Evolutionary conservation across 164 flowering plant species (phyloP).

Genomic region (Euptelea pleiosperma): DNA sequence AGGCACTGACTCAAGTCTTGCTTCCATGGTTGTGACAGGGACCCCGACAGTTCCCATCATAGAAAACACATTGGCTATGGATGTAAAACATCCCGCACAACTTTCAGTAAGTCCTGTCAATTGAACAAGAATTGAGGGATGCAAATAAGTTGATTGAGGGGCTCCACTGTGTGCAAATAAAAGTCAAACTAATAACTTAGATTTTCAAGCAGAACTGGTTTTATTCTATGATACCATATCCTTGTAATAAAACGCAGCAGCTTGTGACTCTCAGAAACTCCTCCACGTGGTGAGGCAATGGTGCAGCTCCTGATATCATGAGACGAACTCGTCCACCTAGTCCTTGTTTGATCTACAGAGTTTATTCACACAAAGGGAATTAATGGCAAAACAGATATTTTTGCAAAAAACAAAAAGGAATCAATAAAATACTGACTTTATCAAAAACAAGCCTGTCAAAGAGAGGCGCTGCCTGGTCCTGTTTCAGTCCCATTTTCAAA

Average conservation of each 20-base stretch:
- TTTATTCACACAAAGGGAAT: slow-evolving; percentile 3
- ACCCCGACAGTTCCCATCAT: slow-evolving; percentile 95
- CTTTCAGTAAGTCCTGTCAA: slow-evolving; percentile 89
- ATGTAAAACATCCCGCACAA: slow-evolving; percentile 77
- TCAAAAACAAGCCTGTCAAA: slow-evolving; percentile 76
- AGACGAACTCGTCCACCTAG: slow-evolving; percentile 77
- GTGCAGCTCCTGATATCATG: slow-evolving; percentile 87
- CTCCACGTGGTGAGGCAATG: slow-evolving; percentile 69
- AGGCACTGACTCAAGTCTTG: slow-evolving; percentile 92
- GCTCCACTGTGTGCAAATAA: background rate
- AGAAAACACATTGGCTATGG: slow-evolving; percentile 58
- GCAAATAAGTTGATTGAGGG: background rate
- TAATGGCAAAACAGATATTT: background rate
- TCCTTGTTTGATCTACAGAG: slow-evolving; percentile 59
- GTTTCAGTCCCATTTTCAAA: slow-evolving; percentile 68
- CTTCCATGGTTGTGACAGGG: slow-evolving; percentile 75
- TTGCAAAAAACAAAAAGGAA: background rate
- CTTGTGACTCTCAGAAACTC: slow-evolving; percentile 78
- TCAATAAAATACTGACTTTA: slow-evolving; percentile 44
- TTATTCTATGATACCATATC: slow-evolving; percentile 63
- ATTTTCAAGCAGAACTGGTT: background rate
- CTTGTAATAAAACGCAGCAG: slow-evolving; percentile 68
- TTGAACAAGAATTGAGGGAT: slow-evolving; percentile 2
- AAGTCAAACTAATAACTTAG: background rate
- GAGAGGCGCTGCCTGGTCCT: slow-evolving; percentile 81